A percentile compares a stretch with the other conserved stretches of the same genome.
Conservation (phyloP, 352 stramenopile species). For the Saprolegnia parasitica region DNA sequence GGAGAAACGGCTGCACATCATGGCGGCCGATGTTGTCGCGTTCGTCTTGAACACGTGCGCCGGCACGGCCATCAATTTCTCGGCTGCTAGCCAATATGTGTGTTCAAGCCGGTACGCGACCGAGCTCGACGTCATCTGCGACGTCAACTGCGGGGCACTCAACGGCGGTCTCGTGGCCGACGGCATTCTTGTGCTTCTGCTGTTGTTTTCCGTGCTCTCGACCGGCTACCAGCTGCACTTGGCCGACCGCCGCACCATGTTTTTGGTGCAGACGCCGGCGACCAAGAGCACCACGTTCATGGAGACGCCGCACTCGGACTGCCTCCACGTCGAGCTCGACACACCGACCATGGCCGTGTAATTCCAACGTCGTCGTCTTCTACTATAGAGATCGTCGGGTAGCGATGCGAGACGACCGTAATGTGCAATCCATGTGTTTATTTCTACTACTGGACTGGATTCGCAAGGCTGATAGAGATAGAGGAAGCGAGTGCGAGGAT, state of each 20-base stretch:
- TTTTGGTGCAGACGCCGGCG: not conserved
- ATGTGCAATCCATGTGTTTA: no score
- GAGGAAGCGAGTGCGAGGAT: no score
- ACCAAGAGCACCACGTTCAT: not conserved
- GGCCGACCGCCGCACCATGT: not conserved
- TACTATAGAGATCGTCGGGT: no score
- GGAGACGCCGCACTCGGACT: not conserved
- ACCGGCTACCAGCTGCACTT: not conserved
- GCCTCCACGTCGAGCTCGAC: not conserved
- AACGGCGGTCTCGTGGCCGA: not conserved
- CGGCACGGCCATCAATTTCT: conserved; percentile 1
- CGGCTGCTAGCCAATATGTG: conserved; percentile 9
- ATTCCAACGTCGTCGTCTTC: no score
- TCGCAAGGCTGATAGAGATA: no score
- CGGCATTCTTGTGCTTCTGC: not conserved
- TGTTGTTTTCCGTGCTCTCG: not conserved
- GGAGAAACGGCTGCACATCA: not conserved
- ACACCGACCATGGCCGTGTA: not conserved
- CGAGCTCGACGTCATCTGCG: conserved; percentile 1
- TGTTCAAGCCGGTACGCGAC: not conserved
- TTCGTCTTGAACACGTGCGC: not conserved
- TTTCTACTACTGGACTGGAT: no score
- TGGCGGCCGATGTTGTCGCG: not conserved
- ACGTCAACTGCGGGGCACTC: not conserved
- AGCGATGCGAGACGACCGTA: no score